phyloP scores from a whole-genome alignment of 2,329 filamentous ascomycete species.

The Claviceps fusiformis region DNA sequence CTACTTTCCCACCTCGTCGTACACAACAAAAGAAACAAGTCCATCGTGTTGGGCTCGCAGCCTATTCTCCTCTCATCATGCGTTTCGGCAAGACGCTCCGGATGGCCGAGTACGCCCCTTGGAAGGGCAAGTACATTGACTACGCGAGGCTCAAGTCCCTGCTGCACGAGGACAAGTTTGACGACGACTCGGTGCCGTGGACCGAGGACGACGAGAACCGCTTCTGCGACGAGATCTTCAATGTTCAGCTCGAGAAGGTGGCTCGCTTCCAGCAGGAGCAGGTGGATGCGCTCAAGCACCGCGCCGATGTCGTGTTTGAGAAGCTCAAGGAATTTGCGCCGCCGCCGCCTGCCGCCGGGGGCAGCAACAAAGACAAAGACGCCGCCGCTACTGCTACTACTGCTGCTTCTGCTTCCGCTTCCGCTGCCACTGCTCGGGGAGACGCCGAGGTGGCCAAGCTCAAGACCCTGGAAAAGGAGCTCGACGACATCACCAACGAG shows the following conservation, averaged over 20 bases:
- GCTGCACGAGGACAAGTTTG: conserved; percentile 58
- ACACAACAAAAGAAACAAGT: background rate
- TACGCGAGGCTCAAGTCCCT: conserved; percentile 86
- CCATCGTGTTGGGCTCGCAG: background rate
- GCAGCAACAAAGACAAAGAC: conserved; percentile 1
- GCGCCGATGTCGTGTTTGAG: conserved; percentile 44
- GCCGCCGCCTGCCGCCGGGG: conserved; percentile 16
- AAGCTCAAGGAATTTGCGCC: conserved; percentile 69
- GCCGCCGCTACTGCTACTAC: background rate
- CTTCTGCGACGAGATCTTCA: conserved; percentile 92
- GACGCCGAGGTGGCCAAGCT: conserved; percentile 39
- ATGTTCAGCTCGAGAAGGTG: conserved; percentile 89
- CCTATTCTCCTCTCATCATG: conserved; percentile 38
- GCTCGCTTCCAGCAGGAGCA: conserved; percentile 74
- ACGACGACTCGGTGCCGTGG: conserved; percentile 57
- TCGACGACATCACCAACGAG: conserved; percentile 80
- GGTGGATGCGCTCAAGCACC: conserved; percentile 43
- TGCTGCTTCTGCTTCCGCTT: background rate
- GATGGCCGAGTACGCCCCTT: conserved; percentile 67
- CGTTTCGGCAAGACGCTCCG: conserved; percentile 85
- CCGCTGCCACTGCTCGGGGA: conserved; percentile 22
- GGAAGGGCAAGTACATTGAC: conserved; percentile 91
- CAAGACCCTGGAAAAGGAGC: conserved; percentile 60
- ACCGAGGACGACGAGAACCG: conserved; percentile 86
- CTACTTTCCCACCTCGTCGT: no score